These are phyloP conservation scores for Ophiocordyceps polyrhachis-furcata DNA, from an alignment of 2,329 filamentous ascomycete genomes.

Conservation along the genomic window DNA sequence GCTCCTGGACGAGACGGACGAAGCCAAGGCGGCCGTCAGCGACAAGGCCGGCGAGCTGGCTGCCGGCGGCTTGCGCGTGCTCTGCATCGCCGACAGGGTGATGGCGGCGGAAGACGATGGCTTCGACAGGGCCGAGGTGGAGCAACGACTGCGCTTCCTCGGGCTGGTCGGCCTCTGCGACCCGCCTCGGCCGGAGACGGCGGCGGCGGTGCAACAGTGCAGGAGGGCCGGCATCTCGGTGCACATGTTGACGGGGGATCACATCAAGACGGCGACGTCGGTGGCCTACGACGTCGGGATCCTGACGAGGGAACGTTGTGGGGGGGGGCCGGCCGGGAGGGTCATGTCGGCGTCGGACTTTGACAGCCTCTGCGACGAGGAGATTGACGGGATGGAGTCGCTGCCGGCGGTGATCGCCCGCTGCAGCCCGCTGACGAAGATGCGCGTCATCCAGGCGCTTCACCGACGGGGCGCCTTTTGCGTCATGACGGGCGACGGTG, in stretches of 20 bases:
- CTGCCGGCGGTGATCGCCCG: slow-evolving; percentile 51
- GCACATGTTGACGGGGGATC: slow-evolving; percentile 53
- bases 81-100: slow-evolving; percentile 40
- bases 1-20: slow-evolving; percentile 27
- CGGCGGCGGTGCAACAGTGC: slow-evolving; percentile 38
- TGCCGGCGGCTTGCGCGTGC: slow-evolving; percentile 45
- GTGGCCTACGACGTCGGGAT: slow-evolving; percentile 50
- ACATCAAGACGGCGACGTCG: slow-evolving; percentile 46
- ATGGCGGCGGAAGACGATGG: slow-evolving; percentile 20
- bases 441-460: slow-evolving; percentile 59
- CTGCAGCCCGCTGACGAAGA: slow-evolving; percentile 52
- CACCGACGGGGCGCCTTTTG: slow-evolving; percentile 49
- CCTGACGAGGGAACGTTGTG: slow-evolving; percentile 19
- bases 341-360: slow-evolving; percentile 47
- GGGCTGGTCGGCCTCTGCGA: slow-evolving; percentile 57
- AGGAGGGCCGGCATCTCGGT: slow-evolving; percentile 43
- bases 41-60: slow-evolving; percentile 36
- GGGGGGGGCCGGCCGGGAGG: slow-evolving; percentile 21
- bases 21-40: slow-evolving; percentile 25
- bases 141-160: slow-evolving; percentile 41
- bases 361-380: slow-evolving; percentile 38
- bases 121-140: slow-evolving; percentile 32
- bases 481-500: slow-evolving; percentile 59
- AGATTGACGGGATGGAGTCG: slow-evolving; percentile 41
- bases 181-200: slow-evolving; percentile 49